A percentile compares a stretch with the other conserved stretches of the same genome.
phyloP scores from a whole-genome alignment of 805 yeast species.

The Barnettozyma sucrosica region DNA sequence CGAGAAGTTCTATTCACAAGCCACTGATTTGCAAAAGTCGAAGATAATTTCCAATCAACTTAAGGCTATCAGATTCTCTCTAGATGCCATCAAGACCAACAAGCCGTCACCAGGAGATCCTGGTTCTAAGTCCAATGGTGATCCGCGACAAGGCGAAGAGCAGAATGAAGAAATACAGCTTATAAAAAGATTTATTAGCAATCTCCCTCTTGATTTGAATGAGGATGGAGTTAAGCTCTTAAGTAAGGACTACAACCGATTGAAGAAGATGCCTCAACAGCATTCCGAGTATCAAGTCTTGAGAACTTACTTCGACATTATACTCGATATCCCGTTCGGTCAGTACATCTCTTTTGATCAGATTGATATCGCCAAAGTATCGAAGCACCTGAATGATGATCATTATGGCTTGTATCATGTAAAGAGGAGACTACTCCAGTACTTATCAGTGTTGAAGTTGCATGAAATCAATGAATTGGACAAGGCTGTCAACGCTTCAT shows the following conservation, averaged over 20 bases:
- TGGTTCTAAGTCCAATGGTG: not conserved
- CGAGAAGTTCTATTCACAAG: constrained; percentile 45
- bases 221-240: constrained; percentile 38
- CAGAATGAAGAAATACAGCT: constrained; percentile 35
- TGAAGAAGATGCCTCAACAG: constrained; percentile 45
- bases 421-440: constrained; percentile 71
- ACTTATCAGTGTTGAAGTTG: constrained; percentile 70
- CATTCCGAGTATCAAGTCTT: constrained; percentile 62
- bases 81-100: constrained; percentile 39
- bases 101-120: not conserved
- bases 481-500: constrained; percentile 1
- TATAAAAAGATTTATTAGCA: constrained; percentile 27
- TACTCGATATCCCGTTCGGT: constrained; percentile 58
- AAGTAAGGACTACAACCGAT: constrained; percentile 47
- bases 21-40: constrained; percentile 47
- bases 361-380: constrained; percentile 48
- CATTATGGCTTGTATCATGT: constrained; percentile 74
- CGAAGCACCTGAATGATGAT: constrained; percentile 58
- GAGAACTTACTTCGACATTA: constrained; percentile 57
- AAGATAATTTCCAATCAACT: constrained; percentile 50
- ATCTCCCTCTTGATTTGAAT: constrained; percentile 27
- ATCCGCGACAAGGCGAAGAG: constrained; percentile 9
- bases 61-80: constrained; percentile 42
- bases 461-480: constrained; percentile 21
- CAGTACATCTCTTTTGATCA: constrained; percentile 26